Base-by-base conservation (phyloP, 257 asterid species). In the Nicotiana attenuata region DNA sequence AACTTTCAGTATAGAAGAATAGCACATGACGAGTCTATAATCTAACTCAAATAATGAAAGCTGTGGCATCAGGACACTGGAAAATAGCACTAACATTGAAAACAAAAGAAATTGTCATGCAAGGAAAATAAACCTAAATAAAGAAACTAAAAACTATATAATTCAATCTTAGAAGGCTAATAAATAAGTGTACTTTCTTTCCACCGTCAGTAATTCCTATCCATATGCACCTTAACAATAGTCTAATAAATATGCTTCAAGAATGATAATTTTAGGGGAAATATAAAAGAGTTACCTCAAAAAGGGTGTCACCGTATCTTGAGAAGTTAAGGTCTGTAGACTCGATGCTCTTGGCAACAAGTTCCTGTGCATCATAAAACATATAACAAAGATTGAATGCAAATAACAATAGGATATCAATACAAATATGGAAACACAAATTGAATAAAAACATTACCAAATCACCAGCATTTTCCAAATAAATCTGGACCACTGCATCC, bases 401-500 rank as follows among this genome's bases (percentile, higher is more conserved):
- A 56, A 56, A 9, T 56, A 56, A 56, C 10, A 56, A 56, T 3
- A 16, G 61, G 57, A 17, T 7, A 38, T 38, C 45, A 38, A 56
- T 17, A 56, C 24, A 56, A 56, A 56, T 56, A 56, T 56, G 10
- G 19, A 56, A 5, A 56, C 17, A 10, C 45, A 38, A 38, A 38
- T 38, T 38, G 10, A 38, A 38, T 38, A 38, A 38, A 7, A 38
- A 9, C 10, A 65, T 77, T 94, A 96, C 99, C 97, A 96, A 88
- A 93, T 96, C 99, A 94, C 99, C 99, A 92, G 98, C 97, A 94
- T 96, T 96, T 89, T 96, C 99, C 93, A 96, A 88, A 90, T 94
- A 96, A 79, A 96, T 92, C 97, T 96, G 97, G 95, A 96, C 97
- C 94, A 94, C 99, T 94, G 98, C 99, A 94, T 96, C 99, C 83